Evolutionary conservation across 1,284 basidiomycete genomes (phyloP).

Genomic region (Ustilago bromivora): DNA sequence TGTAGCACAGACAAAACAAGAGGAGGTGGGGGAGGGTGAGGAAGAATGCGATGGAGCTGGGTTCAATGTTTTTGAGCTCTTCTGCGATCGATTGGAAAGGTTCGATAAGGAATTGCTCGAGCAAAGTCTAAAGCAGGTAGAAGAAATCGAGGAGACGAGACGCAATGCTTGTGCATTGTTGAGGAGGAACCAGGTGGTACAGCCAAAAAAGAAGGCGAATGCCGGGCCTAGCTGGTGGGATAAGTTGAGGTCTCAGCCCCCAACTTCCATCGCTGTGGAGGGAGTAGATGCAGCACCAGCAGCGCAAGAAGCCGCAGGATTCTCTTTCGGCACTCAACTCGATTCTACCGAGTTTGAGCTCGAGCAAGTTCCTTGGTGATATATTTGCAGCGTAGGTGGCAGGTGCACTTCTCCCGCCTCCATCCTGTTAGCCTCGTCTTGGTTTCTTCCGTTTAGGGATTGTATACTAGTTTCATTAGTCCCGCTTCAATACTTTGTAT

Average conservation of each 20-base stretch:
- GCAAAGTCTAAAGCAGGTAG: constrained; percentile 35
- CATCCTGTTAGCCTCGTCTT: too few relatives aligned
- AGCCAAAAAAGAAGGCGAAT: constrained; percentile 10
- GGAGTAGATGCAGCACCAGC: not conserved
- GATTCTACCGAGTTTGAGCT: constrained; percentile 21
- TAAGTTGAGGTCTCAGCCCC: constrained; percentile 24
- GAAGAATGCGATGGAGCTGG: constrained; percentile 50
- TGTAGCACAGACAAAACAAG: not conserved
- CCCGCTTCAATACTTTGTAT: constrained; percentile 16
- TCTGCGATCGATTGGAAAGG: constrained; percentile 44
- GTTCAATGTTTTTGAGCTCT: constrained; percentile 48
- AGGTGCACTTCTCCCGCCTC: not conserved
- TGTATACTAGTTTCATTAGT: too few relatives aligned
- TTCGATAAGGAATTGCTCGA: constrained; percentile 45
- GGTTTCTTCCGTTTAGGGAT: too few relatives aligned
- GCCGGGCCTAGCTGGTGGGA: constrained; percentile 40
- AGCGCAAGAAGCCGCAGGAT: not conserved
- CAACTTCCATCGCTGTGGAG: not conserved
- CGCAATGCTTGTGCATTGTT: constrained; percentile 12
- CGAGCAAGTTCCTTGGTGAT: constrained; percentile 39
- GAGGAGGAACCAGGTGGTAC: constrained; percentile 6
- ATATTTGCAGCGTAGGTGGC: too few relatives aligned
- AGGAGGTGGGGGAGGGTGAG: constrained; percentile 33
- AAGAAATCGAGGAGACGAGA: constrained; percentile 23
- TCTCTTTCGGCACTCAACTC: constrained; percentile 24